Base-by-base conservation (phyloP, 345 rosid genomes). In the Eutrema yunnanense region DNA sequence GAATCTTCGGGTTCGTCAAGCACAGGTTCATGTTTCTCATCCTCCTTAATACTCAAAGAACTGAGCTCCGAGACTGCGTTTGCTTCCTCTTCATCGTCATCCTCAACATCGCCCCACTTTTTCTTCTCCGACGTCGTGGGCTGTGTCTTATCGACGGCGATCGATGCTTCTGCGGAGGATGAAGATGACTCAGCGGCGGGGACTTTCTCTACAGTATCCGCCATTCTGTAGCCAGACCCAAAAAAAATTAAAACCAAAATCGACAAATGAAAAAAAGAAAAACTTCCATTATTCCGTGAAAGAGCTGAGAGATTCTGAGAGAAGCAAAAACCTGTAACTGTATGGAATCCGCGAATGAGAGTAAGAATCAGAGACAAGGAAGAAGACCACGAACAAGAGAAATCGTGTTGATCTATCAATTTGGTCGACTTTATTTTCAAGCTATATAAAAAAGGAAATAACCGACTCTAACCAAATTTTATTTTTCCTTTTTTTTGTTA, bases 1-100 rank as follows among this genome's bases (percentile, higher is more conserved):
- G 96, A 85, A 52, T 91, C 98, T 50, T 92, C 92, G 0, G 97
- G 93, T 13, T 89, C 99, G 6, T 95, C 96, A 4, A 90, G 92
- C 48, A 84, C 83, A 62, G 84, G 74, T 43, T 86, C 84, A 14
- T 27, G 71, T 59, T 78, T 80, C 80, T 87, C 83, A 37, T 72
- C 77, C 5, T 86, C 96, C 26, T 86, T 83, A 27, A 95, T 82
- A 6, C 57, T 58, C 67, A 92, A 62, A 4, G 79, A 73, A 6
- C 73, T 89, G 4, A 89, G 83, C 13, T 82, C 76, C 0, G 82
- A 68, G 8, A 82, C 60, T 1, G 75, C 77, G 54, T 49, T 52
- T 26, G 75, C 60, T 49, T 86, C 90, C 65, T 81, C 87, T 26
- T 62, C 77, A 30, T 67, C 78, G 0, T 82, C 78, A 2, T 82